phyloP scores from a whole-genome alignment of 352 stramenopile species.

The Globisporangium canariense region DNA sequence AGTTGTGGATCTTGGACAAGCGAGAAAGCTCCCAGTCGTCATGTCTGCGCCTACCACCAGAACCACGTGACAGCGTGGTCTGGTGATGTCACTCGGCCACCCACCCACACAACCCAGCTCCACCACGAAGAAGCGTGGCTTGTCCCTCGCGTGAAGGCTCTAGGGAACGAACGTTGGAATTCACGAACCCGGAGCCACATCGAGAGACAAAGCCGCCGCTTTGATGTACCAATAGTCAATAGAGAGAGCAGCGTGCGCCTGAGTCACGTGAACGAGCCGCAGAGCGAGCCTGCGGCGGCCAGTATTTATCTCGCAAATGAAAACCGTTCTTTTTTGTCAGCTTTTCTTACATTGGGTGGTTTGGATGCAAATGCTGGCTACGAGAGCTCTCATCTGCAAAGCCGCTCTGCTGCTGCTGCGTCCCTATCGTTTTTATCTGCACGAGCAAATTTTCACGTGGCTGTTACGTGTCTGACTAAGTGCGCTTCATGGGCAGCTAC shows the following conservation, averaged over 20 bases:
- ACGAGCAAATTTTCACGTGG: background rate
- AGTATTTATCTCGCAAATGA: conserved; percentile 15
- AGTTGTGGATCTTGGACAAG: background rate
- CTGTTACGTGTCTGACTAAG: background rate
- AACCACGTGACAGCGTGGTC: background rate
- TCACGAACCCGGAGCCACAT: background rate
- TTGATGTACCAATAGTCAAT: conserved; percentile 18
- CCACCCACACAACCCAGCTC: background rate
- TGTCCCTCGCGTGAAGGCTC: background rate
- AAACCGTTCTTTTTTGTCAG: background rate
- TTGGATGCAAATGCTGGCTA: no score
- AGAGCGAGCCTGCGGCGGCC: background rate
- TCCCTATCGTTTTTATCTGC: background rate
- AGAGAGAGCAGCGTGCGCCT: conserved; percentile 5
- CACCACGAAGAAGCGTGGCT: background rate
- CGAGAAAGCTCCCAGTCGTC: background rate
- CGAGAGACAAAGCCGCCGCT: background rate
- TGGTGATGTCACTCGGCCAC: background rate
- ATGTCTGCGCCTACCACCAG: background rate
- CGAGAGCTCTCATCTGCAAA: background rate
- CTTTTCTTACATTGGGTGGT: no score
- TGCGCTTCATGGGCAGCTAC: no score
- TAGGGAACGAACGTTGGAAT: conserved; percentile 19
- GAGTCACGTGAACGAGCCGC: background rate
- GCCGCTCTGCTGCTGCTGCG: background rate